phyloP scores from a whole-genome alignment of 441 rosid genomes.

The Erodium chrysanthum region DNA sequence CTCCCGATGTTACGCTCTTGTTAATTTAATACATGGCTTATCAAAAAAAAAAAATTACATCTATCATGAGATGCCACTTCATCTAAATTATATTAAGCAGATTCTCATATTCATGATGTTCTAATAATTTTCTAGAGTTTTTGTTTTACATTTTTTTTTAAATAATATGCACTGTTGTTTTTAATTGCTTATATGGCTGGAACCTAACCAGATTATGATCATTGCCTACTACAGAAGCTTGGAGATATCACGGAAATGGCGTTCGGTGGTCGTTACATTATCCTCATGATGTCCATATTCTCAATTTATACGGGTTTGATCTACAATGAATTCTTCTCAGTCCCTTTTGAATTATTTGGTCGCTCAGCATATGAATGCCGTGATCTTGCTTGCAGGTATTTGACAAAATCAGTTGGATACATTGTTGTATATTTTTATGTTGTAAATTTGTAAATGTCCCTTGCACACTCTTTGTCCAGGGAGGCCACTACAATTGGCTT shows the following conservation, averaged over 20 bases:
- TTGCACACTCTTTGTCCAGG: constrained; percentile 28
- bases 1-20: constrained; percentile 1
- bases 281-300: constrained; percentile 83
- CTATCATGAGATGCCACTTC: background rate
- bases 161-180: background rate
- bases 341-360: constrained; percentile 73
- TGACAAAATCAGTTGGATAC: background rate
- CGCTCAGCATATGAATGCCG: constrained; percentile 84
- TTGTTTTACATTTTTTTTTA: background rate
- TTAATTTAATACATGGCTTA: background rate
- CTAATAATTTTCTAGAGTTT: background rate
- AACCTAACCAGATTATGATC: background rate
- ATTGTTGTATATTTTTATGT: background rate
- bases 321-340: constrained; percentile 92
- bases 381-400: constrained; percentile 77
- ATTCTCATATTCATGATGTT: background rate
- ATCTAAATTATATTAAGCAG: background rate
- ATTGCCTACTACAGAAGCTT: constrained; percentile 28
- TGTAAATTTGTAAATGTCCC: constrained; percentile 2
- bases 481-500: constrained; percentile 76
- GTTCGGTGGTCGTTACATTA: constrained; percentile 97
- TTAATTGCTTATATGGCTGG: background rate
- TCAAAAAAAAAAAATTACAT: no score
- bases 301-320: constrained; percentile 85
- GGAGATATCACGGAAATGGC: constrained; percentile 87